A percentile compares a stretch with the other conserved stretches of the same genome.
Evolutionary conservation across 179 eudicot genomes (phyloP).

Genomic region (Silene coronaria): DNA sequence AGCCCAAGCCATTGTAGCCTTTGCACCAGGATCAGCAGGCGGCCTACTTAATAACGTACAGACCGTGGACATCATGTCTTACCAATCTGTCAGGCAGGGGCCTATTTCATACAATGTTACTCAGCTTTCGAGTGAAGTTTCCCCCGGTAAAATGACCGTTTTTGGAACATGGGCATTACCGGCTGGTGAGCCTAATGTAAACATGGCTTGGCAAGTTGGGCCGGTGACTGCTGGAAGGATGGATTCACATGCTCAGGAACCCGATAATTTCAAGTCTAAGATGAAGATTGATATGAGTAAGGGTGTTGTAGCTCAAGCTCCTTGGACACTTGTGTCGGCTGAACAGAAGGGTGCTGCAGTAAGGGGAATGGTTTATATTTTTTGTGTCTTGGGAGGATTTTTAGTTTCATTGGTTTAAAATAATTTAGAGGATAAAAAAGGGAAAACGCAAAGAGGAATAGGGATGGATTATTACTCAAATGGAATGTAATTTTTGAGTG

Average conservation of each 20-base stretch:
- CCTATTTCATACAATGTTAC: conserved; percentile 36
- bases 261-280: conserved; percentile 34
- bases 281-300: conserved; percentile 33
- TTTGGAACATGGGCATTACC: conserved; percentile 37
- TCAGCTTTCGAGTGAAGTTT: conserved; percentile 25
- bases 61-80: conserved; percentile 40
- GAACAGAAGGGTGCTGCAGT: background rate
- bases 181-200: conserved; percentile 24
- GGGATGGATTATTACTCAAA: background rate
- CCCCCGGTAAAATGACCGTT: background rate
- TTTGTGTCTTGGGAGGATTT: background rate
- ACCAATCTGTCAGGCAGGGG: conserved; percentile 22
- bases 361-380: background rate
- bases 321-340: background rate
- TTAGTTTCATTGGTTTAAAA: background rate
- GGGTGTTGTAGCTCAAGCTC: conserved; percentile 6
- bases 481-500: background rate
- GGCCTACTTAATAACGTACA: conserved; percentile 19
- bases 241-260: conserved; percentile 27
- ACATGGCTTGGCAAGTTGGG: conserved; percentile 63
- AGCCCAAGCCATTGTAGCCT: conserved; percentile 44
- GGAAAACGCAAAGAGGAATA: background rate
- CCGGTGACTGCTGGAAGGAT: conserved; percentile 25
- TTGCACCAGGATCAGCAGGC: conserved; percentile 29
- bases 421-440: background rate